Evolutionary conservation across 2,329 filamentous ascomycete genomes (phyloP).

Genomic region (Fusarium papillatum): DNA sequence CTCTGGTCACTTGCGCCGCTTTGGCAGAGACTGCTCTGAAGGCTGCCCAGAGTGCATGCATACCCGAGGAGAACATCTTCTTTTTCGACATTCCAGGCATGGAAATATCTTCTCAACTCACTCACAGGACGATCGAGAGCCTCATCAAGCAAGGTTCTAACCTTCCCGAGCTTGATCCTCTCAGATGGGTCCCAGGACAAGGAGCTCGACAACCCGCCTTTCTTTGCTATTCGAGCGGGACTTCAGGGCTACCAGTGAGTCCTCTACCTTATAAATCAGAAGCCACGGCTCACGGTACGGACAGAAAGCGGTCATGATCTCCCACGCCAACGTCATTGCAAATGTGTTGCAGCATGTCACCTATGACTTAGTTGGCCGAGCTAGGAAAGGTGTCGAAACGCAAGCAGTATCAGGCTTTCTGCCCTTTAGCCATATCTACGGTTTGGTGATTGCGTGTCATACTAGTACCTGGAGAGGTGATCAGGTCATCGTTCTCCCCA

Average conservation of each 20-base stretch:
- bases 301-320: not conserved
- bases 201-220: not conserved
- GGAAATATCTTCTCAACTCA: not conserved
- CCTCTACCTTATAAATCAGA: not conserved
- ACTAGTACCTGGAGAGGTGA: constrained; percentile 70
- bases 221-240: not conserved
- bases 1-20: not conserved
- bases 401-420: constrained; percentile 69
- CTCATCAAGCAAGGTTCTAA: not conserved
- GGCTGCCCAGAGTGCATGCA: not conserved
- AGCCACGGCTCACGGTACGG: not conserved
- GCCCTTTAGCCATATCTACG: constrained; percentile 85
- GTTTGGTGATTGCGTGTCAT: constrained; percentile 79
- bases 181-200: not conserved
- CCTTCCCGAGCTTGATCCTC: not conserved
- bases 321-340: not conserved
- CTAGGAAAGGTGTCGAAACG: not conserved
- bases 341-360: not conserved
- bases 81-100: not conserved
- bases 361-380: not conserved
- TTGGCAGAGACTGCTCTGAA: not conserved
- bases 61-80: not conserved
- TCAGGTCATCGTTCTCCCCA: constrained; percentile 76
- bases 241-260: not conserved
- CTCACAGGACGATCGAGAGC: not conserved